phyloP scores from a whole-genome alignment of 768 basidiomycete genomes.

The Collybia sp. region DNA sequence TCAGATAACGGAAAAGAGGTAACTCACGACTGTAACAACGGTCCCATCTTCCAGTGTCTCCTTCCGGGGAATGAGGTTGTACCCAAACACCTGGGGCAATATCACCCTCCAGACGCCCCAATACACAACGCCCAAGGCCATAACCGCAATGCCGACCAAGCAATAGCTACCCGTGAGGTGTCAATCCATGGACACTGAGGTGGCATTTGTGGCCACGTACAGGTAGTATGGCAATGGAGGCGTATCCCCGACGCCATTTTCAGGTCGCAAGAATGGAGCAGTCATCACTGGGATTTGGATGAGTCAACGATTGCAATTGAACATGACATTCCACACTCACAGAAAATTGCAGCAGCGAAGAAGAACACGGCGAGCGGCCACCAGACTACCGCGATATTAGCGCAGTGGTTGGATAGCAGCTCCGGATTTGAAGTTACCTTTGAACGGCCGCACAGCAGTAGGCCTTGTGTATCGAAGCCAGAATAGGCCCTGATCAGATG shows the following conservation, averaged over 20 bases:
- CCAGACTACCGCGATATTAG: slow-evolving; percentile 37
- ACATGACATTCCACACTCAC: slow-evolving; percentile 24
- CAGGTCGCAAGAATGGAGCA: slow-evolving; percentile 50
- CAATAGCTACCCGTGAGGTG: no score
- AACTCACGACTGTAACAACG: slow-evolving; percentile 46
- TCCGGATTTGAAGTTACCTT: slow-evolving; percentile 24
- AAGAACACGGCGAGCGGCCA: slow-evolving; percentile 51
- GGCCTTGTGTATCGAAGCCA: slow-evolving; percentile 52
- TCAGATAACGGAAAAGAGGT: no score
- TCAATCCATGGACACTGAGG: no score
- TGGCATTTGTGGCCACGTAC: slow-evolving; percentile 13
- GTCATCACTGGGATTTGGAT: slow-evolving; percentile 34
- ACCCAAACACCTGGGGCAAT: slow-evolving; percentile 44
- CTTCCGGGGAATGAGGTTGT: slow-evolving; percentile 43
- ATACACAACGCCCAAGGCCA: slow-evolving; percentile 42
- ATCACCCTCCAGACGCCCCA: slow-evolving; percentile 52
- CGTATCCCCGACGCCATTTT: slow-evolving; percentile 54
- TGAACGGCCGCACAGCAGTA: slow-evolving; percentile 44
- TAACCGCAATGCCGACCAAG: slow-evolving; percentile 41
- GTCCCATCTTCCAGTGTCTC: slow-evolving; percentile 47
- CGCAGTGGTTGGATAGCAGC: neutral
- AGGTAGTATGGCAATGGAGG: slow-evolving; percentile 58
- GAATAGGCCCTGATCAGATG: slow-evolving; percentile 39
- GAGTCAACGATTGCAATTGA: neutral
- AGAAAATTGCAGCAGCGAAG: slow-evolving; percentile 43